phyloP scores from a whole-genome alignment of 78 protist genomes.

The Acrasis kona region DNA sequence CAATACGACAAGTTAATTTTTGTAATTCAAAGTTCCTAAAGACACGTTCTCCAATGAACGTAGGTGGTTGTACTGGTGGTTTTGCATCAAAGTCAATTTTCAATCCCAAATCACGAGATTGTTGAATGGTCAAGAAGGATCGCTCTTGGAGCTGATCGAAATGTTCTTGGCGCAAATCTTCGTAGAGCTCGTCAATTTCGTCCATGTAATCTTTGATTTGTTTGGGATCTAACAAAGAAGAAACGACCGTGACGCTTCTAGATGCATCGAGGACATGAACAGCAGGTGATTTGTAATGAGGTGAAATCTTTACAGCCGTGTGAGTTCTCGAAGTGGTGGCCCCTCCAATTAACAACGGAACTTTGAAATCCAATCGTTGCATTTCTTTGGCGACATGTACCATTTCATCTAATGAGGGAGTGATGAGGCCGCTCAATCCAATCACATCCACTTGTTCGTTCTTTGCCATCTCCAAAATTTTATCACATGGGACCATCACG shows the following conservation, averaged over 20 bases:
- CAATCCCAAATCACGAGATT: slow-evolving; percentile 49
- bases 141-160: slow-evolving; percentile 74
- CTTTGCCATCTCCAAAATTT: slow-evolving; percentile 63
- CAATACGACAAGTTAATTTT: slow-evolving; percentile 68
- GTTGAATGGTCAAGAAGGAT: slow-evolving; percentile 54
- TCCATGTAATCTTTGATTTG: slow-evolving; percentile 43
- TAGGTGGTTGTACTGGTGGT: slow-evolving; percentile 32
- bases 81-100: slow-evolving; percentile 37
- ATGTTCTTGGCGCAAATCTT: slow-evolving; percentile 85
- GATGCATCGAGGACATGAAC: slow-evolving; percentile 94
- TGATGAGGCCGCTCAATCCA: slow-evolving; percentile 96
- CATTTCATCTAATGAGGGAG: slow-evolving; percentile 98
- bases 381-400: slow-evolving; percentile 84
- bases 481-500: slow-evolving; percentile 79
- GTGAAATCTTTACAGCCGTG: slow-evolving; percentile 94
- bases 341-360: slow-evolving; percentile 97
- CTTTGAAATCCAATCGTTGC: slow-evolving; percentile 58
- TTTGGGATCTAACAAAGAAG: slow-evolving; percentile 46
- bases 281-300: slow-evolving; percentile 61
- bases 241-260: slow-evolving; percentile 67
- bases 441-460: slow-evolving; percentile 76
- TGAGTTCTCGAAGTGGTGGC: slow-evolving; percentile 96
- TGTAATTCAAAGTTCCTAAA: slow-evolving; percentile 51
- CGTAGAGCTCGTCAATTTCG: slow-evolving; percentile 58
- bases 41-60: slow-evolving; percentile 13